These are phyloP conservation scores for Phaeotremella fagi DNA, from an alignment of 768 basidiomycete species.

Conservation along the genomic window DNA sequence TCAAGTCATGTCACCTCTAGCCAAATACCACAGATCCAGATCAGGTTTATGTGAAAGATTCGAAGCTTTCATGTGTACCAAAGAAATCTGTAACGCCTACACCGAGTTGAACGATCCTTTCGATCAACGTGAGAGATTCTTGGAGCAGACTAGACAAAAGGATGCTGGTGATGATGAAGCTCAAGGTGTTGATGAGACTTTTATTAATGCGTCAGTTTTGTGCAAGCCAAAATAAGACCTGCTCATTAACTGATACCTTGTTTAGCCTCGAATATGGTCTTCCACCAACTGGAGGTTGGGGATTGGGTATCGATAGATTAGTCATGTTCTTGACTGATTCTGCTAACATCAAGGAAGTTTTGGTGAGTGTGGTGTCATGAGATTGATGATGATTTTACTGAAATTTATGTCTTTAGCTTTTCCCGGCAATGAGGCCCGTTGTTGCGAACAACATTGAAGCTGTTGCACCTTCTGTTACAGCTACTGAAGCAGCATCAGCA, in stretches of 20 bases:
- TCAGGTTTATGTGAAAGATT: conserved; percentile 98
- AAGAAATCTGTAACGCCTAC: conserved; percentile 98
- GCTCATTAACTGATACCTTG: not conserved
- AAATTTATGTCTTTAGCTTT: conserved; percentile 51
- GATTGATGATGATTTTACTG: too few species aligned
- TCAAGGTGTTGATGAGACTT: conserved; percentile 93
- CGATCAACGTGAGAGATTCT: conserved; percentile 82
- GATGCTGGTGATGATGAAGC: conserved; percentile 97
- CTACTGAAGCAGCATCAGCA: conserved; percentile 35
- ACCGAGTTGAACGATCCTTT: conserved; percentile 96
- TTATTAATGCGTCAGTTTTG: conserved; percentile 76
- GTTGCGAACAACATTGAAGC: conserved; percentile 48
- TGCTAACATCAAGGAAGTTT: conserved; percentile 94
- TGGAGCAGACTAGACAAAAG: conserved; percentile 89
- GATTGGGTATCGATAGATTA: conserved; percentile 87
- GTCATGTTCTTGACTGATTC: conserved; percentile 99
- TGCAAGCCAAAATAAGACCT: not conserved
- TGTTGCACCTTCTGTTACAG: conserved; percentile 37
- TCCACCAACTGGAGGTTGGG: conserved; percentile 97
- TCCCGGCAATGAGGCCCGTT: conserved; percentile 93
- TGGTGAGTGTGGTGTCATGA: conserved; percentile 44
- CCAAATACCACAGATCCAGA: conserved; percentile 96
- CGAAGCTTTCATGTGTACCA: conserved; percentile 95
- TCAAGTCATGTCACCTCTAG: conserved; percentile 98
- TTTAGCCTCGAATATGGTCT: conserved; percentile 88